phyloP scores from a whole-genome alignment of 1,284 basidiomycete genomes.

The Pseudozyma sp. region DNA sequence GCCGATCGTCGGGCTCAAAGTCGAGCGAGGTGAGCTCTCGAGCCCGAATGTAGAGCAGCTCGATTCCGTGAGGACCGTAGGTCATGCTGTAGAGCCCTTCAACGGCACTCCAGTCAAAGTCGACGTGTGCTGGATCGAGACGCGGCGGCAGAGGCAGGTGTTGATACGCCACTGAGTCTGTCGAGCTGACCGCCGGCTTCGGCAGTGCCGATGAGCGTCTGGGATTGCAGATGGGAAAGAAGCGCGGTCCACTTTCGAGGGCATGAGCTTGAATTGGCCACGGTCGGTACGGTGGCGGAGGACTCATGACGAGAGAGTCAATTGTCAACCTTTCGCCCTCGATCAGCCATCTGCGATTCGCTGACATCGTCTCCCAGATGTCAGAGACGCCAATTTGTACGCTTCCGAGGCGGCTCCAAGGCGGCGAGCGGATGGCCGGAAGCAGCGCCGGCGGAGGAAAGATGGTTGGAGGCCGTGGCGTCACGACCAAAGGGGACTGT shows the following conservation, averaged over 20 bases:
- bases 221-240: constrained; percentile 27
- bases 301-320: constrained; percentile 44
- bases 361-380: constrained; percentile 28
- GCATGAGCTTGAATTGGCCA: constrained; percentile 40
- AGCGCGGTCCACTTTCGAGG: constrained; percentile 19
- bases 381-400: constrained; percentile 28
- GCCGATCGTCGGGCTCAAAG: constrained; percentile 40
- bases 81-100: constrained; percentile 56
- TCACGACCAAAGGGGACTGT: constrained; percentile 7
- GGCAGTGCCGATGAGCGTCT: constrained; percentile 11
- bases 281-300: constrained; percentile 47
- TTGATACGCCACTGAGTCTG: constrained; percentile 13
- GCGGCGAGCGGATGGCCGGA: constrained; percentile 34
- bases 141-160: constrained; percentile 21
- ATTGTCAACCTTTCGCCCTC: constrained; percentile 34
- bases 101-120: constrained; percentile 52
- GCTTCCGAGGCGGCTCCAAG: constrained; percentile 20
- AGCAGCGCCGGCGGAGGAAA: constrained; percentile 52
- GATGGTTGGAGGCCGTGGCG: constrained; percentile 34
- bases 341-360: constrained; percentile 23
- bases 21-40: constrained; percentile 49
- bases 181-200: constrained; percentile 4
- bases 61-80: constrained; percentile 57
- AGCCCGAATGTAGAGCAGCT: constrained; percentile 54
- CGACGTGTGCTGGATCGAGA: constrained; percentile 44